Base-by-base conservation (phyloP, 1,284 basidiomycete genomes). In the Coriolopsis trogii region DNA sequence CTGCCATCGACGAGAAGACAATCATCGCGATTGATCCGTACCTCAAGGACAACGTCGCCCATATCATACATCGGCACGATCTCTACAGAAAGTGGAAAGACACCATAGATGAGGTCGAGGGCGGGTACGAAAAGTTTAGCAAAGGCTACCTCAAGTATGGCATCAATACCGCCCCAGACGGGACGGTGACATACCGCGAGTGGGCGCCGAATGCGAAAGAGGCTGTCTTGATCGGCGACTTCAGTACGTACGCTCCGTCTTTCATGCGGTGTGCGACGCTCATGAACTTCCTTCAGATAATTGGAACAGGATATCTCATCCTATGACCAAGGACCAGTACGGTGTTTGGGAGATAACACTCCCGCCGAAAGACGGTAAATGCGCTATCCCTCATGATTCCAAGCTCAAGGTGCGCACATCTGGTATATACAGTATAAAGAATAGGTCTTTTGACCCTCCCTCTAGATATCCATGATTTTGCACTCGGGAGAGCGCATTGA, bases 201-300 rank as follows among this genome's bases (percentile, higher is more conserved):
- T 99, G 96, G 96, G 96, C 96, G 6, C 95, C 96, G 0, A 93
- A 92, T 62, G 95, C 89, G 12, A 75, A 69, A 40, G 85, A 89
- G 63, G 96, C 95, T 1, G 80, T 77, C 62, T 74, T 99, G 49
- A 94, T 95, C 65, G 96, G 96, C 44, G 96, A 99, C 41, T 99
- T 99, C 77, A 99, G 94, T 96, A 56, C 72, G 92, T 82, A 3
- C 42, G 41, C 55, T 41, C 31, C 34, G 49, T 41, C 48, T 45
- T 16, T 39, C 37, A 24, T 45, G 24, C 34, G 23, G 12, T 13
- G n/a, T n/a, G 7, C 25, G 28, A 20, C 29, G 25, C 12, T 26
- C 33, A 49, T 28, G 50, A 20, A 34, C 13, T 18, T 30, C 45
- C 13, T 3, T 43, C 60, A 96, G 94, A 98, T 71, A 74, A 79